These are phyloP conservation scores for Paraphaeosphaeria minitans DNA, from an alignment of 2,329 filamentous ascomycete species.

Conservation along the genomic window DNA sequence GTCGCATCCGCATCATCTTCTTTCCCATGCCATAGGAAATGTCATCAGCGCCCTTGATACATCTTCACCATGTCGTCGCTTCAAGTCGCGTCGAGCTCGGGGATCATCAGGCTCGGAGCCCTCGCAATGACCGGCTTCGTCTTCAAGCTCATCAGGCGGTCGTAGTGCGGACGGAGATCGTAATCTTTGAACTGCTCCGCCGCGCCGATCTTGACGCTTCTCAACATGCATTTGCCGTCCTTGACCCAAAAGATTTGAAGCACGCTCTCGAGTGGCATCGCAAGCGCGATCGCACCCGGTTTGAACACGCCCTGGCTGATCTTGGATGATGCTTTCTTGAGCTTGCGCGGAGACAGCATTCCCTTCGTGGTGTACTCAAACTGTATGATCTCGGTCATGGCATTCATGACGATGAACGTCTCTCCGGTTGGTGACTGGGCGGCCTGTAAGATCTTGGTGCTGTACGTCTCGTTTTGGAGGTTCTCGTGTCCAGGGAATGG, in stretches of 20 bases:
- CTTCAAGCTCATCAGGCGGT: slow-evolving; percentile 36
- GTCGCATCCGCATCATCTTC: neutral
- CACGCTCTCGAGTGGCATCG: slow-evolving; percentile 31
- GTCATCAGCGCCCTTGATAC: neutral
- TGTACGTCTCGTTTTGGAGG: slow-evolving; percentile 36
- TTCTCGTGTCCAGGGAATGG: slow-evolving; percentile 33
- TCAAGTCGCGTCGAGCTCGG: slow-evolving; percentile 27
- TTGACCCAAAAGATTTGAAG: slow-evolving; percentile 35
- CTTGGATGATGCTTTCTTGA: slow-evolving; percentile 41
- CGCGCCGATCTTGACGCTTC: slow-evolving; percentile 34
- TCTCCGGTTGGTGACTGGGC: slow-evolving; percentile 43
- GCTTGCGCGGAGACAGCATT: slow-evolving; percentile 30
- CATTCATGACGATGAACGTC: slow-evolving; percentile 38
- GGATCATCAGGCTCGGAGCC: slow-evolving; percentile 26
- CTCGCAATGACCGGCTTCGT: slow-evolving; percentile 26
- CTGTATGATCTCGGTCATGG: slow-evolving; percentile 45
- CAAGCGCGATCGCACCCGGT: slow-evolving; percentile 36
- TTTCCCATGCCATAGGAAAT: neutral
- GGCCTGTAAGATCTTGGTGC: slow-evolving; percentile 40
- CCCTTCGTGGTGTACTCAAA: slow-evolving; percentile 40
- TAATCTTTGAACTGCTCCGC: slow-evolving; percentile 37
- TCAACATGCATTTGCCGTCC: slow-evolving; percentile 38
- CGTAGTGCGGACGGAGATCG: slow-evolving; percentile 41
- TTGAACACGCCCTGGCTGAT: slow-evolving; percentile 41
- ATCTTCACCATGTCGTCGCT: neutral